Percentiles rank a stretch among this genome's conserved stretches.
phyloP scores from a whole-genome alignment of 768 basidiomycete species.

The Rhodotorula babjevae region DNA sequence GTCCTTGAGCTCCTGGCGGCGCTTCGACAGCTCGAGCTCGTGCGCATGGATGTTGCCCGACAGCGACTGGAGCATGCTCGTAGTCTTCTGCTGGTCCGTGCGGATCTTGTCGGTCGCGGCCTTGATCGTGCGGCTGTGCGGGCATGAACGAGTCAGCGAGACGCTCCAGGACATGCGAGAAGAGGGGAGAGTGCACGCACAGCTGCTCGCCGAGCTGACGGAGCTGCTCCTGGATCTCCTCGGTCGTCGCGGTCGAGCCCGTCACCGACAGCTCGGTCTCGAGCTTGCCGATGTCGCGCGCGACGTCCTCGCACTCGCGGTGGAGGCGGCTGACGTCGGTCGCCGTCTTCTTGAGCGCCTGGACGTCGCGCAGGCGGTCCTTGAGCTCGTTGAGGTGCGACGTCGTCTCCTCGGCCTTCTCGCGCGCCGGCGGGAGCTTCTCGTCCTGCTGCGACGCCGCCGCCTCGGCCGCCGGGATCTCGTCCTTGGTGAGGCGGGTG shows the following conservation, averaged over 20 bases:
- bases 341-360: constrained; percentile 60
- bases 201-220: constrained; percentile 60
- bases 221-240: constrained; percentile 77
- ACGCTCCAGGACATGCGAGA: not conserved
- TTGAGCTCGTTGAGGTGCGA: constrained; percentile 23
- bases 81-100: constrained; percentile 22
- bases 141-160: constrained; percentile 51
- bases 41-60: constrained; percentile 24
- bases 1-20: constrained; percentile 38
- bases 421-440: constrained; percentile 55
- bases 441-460: constrained; percentile 60
- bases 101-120: constrained; percentile 28
- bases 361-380: constrained; percentile 51
- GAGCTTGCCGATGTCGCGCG: constrained; percentile 59
- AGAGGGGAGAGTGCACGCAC: constrained; percentile 51
- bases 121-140: constrained; percentile 51
- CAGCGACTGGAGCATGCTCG: constrained; percentile 13
- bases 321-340: constrained; percentile 58
- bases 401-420: constrained; percentile 62
- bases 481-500: constrained; percentile 57
- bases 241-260: constrained; percentile 73
- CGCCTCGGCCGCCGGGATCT: constrained; percentile 64
- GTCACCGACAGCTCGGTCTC: constrained; percentile 66
- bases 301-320: constrained; percentile 50
- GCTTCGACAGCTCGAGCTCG: constrained; percentile 33